Base-by-base conservation (phyloP, 192 early-diverging fungal genomes). In the Entomortierella lignicola region DNA sequence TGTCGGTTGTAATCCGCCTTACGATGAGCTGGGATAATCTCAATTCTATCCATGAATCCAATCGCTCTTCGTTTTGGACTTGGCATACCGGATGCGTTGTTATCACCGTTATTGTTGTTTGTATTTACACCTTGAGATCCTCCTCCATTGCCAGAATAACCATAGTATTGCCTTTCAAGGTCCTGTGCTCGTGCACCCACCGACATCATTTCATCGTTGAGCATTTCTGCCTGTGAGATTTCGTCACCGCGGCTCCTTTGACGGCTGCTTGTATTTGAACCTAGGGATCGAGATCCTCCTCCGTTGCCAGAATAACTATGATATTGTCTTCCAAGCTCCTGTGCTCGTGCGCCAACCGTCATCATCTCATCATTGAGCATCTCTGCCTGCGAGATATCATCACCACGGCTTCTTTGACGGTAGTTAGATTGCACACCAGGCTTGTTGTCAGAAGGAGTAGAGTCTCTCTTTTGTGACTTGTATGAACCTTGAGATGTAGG, bases 391-490 rank as follows among this genome's bases (percentile, higher is more conserved):
- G 67, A 69, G 20, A 69, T 23, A 4, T 77, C 74, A 21, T 47
- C 41, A 2, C 60, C 66, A 0, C 66, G 64, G 1, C 29, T 51
- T n/a, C 52, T 32, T n/a, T n/a, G n/a, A n/a, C n/a, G n/a, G n/a
- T n/a, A n/a, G 25, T 77, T 77, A 18, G 74, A 69, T 30, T 77
- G 74, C 18, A 69, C 39, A 0, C 74, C 74, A 1, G 74, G 74
- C 13, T 48, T 67, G 51, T 50, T 67, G 37, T 74, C 72, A 0
- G 64, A 52, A 25, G 72, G 72, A 15, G 60, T 47, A 2, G 72
- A 56, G 2, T 48, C 72, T 2, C 59, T 58, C 15, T 60, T 55
- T 31, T 63, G 29, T 18, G 71, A 50, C 1, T 61, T n/a, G 25
- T 26, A 56, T 2, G 41, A 29, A 2, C 11, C 25, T 39, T 50